phyloP scores from a whole-genome alignment of 257 asterid species.

The Eustoma russellianum region DNA sequence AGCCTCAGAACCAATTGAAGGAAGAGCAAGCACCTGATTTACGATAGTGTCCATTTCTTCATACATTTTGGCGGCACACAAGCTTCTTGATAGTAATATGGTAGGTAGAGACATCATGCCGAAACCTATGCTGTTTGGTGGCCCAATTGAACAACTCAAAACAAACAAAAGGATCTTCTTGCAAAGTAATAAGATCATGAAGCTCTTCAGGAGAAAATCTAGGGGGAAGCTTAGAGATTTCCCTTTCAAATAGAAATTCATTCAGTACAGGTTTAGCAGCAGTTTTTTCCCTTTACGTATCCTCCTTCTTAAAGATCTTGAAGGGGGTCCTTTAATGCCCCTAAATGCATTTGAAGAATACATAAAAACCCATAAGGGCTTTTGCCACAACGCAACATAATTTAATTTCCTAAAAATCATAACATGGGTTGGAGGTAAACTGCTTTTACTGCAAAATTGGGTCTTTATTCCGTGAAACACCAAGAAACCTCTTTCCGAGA shows the following conservation, averaged over 20 bases:
- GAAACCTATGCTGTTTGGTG: conserved; percentile 68
- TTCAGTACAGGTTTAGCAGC: conserved; percentile 62
- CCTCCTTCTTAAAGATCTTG: conserved; percentile 69
- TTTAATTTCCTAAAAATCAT: background rate
- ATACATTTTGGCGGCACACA: conserved; percentile 68
- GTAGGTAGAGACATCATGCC: conserved; percentile 51
- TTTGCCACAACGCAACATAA: conserved; percentile 5
- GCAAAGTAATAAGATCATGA: conserved; percentile 38
- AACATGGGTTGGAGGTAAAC: conserved; percentile 6
- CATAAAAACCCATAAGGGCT: conserved; percentile 15
- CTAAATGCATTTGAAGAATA: conserved; percentile 37
- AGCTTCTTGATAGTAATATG: conserved; percentile 65
- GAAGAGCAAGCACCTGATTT: conserved; percentile 72
- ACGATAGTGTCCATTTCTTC: conserved; percentile 80
- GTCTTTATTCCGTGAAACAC: too few species aligned
- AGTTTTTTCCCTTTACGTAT: conserved; percentile 58
- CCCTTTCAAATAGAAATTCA: conserved; percentile 38
- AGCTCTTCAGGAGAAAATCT: conserved; percentile 80
- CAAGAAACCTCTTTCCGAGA: too few species aligned
- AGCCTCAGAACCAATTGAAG: conserved; percentile 56
- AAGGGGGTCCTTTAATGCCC: conserved; percentile 45
- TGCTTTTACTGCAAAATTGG: background rate
- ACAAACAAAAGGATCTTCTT: conserved; percentile 65
- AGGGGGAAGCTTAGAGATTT: conserved; percentile 51
- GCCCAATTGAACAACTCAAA: conserved; percentile 95